Evolutionary conservation across 805 yeast genomes (phyloP), one percentile per base, ranked within the genome.

Genomic region (Tetrapisispora fleetii): DNA sequence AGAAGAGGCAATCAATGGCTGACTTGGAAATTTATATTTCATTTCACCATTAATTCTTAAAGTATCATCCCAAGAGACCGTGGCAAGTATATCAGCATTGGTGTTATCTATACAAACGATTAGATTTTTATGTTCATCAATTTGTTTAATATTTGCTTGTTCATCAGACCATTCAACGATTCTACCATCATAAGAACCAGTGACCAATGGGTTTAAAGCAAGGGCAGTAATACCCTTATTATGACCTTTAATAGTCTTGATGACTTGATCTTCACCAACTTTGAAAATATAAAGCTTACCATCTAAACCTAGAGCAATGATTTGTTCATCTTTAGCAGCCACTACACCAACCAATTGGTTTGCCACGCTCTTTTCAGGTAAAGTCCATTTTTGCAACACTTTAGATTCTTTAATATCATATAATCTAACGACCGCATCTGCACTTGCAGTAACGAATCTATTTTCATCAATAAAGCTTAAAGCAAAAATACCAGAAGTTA

Each of bases 1-100:
- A 1, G 70, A 59, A 1, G 77, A 64, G 7, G 78, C 63, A 11
- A 72, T 67, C 51, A 65, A 73, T 43, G 83, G 87, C 63, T 78
- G 88, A 17, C 67, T 67, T 28, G 65, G 68, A 24, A 71, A 70
- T 21, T 58, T 51, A 44, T 55, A 49, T 24, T 50, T 53, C 1
- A 50, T 46, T 19, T 48, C 48, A 13, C 64, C 63, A 27, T 56
- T 59, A 14, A 65, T 56, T 58, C 76, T 78, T 42, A 89, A 58
- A 14, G 78, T 78, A 60, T 87, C 95, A 66, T 91, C 99, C 98
- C 98, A 93, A 3, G 90, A 95, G 19, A 79, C 71, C n/a, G 88
- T 73, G 46, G 72, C 66, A 18, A 79, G 58, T 7, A 67, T 47
- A 0, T 64, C 58, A 0, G 61, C 64, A 13, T 60, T 58, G 5